Evolutionary conservation across 306 rosid genomes (phyloP).

Genomic region (Ammopiptanthus mongolicus): DNA sequence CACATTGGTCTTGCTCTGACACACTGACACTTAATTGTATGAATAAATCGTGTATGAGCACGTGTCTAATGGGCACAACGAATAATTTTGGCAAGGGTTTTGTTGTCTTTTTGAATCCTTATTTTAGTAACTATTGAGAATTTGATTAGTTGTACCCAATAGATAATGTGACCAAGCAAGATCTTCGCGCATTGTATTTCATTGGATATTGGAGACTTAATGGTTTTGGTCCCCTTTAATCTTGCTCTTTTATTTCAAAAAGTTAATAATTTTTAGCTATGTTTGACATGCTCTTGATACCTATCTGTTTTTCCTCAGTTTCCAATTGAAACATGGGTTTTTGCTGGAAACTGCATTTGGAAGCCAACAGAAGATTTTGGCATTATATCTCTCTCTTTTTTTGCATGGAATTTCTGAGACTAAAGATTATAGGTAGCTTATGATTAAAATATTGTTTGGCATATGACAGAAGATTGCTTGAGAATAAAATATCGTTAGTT

Average conservation of each 20-base stretch:
- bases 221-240: too few species aligned
- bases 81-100: too few species aligned
- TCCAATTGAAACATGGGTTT: not conserved
- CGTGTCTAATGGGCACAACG: too few species aligned
- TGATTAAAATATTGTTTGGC: conserved; percentile 6
- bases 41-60: too few species aligned
- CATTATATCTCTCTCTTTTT: not conserved
- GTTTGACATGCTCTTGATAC: not conserved
- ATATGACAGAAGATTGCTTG: conserved; percentile 4
- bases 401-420: not conserved
- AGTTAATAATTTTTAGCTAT: not conserved
- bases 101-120: too few species aligned
- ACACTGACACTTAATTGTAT: not conserved
- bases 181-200: too few species aligned
- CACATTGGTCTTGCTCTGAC: not conserved
- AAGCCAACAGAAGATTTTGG: not conserved
- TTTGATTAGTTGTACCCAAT: too few species aligned
- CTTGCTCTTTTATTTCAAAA: not conserved
- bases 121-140: too few species aligned
- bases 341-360: not conserved
- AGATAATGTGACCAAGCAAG: too few species aligned
- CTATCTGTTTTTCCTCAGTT: not conserved
- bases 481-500: not conserved
- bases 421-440: conserved; percentile 1
- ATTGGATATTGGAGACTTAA: too few species aligned